Conservation (phyloP, 805 yeast genomes). For the Wickerhamomyces pijperi region DNA sequence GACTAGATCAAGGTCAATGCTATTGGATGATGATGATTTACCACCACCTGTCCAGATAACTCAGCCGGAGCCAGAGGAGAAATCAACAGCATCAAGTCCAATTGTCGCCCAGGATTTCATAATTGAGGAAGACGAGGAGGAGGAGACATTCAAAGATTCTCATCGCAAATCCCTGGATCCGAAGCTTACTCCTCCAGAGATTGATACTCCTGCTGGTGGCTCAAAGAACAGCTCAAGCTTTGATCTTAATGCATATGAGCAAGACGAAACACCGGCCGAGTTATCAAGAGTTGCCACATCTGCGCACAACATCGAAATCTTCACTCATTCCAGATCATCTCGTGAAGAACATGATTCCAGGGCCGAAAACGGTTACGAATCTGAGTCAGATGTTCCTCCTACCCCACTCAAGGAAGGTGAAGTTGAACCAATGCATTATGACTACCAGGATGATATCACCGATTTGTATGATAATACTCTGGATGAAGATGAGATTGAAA, state of each 20-base stretch:
- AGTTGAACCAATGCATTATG: slow-evolving; percentile 19
- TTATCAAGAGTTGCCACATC: background rate
- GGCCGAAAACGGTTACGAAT: background rate
- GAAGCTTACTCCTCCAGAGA: background rate
- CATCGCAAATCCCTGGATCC: background rate
- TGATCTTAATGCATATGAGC: background rate
- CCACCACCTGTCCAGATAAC: background rate
- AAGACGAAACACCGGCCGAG: background rate
- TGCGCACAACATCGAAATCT: background rate
- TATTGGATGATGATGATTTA: background rate
- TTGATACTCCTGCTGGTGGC: slow-evolving; percentile 1
- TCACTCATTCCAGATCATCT: background rate
- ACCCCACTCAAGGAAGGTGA: slow-evolving; percentile 8
- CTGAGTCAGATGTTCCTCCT: slow-evolving; percentile 9
- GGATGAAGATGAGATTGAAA: slow-evolving; percentile 1
- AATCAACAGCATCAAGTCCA: background rate
- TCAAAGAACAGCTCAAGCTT: slow-evolving; percentile 4
- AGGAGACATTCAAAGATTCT: background rate
- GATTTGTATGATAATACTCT: slow-evolving; percentile 12
- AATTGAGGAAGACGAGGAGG: no score
- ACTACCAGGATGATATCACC: slow-evolving; percentile 19
- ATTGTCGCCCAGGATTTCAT: background rate
- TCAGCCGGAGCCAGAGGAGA: no score
- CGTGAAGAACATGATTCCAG: background rate
- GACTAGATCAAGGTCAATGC: background rate